Evolutionary conservation across 2,329 filamentous ascomycete genomes (phyloP), one percentile per base, ranked within the genome.

Genomic region (Domatiomyces catenatus): DNA sequence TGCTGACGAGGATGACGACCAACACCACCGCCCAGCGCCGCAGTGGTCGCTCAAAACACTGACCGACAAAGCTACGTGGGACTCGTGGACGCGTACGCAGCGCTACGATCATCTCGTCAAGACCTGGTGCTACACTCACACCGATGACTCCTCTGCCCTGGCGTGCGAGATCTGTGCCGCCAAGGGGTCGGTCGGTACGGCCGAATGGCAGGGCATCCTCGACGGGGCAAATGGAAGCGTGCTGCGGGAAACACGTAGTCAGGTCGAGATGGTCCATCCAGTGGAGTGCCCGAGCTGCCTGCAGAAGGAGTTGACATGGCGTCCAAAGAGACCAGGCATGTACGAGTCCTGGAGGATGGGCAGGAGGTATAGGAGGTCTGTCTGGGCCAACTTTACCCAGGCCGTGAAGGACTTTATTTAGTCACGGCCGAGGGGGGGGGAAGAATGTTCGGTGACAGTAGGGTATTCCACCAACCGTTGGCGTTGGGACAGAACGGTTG

Each of bases 51-150:
- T 42, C 20, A 51, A 55, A 22, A 22, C 52, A 6, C 28, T 47
- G 28, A 44, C 52, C 26, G 28, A 48, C 5, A 46, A 54, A 42
- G 45, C 51, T 17, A 24, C 50, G 19, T 58, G 56, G 56, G 48
- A 52, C 22, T 20, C 39, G 4, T 45, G 55, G 50, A 50, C 50
- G 42, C 55, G 54, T 24, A 52, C 50, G 22, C 50, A 48, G 26
- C 47, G 47, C 43, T 57, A 54, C 48, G 48, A 51, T n/a, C 47
- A 58, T 36, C 36, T 58, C 17, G 24, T 58, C 8, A 42, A 53
- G 20, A 48, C 43, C n/a, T 58, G 55, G 56, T 57, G 51, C 32
- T 32, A 50, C 10, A 51, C 51, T 3, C 39, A 46, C 1, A 28
- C 42, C 7, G 53, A 53, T 47, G 56, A 58, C 36, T 55, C 50